A percentile compares a stretch with the other conserved stretches of the same genome.
These are phyloP conservation scores for Asterionellopsis glacialis DNA, from an alignment of 108 stramenopile genomes.

Conservation along the genomic window DNA sequence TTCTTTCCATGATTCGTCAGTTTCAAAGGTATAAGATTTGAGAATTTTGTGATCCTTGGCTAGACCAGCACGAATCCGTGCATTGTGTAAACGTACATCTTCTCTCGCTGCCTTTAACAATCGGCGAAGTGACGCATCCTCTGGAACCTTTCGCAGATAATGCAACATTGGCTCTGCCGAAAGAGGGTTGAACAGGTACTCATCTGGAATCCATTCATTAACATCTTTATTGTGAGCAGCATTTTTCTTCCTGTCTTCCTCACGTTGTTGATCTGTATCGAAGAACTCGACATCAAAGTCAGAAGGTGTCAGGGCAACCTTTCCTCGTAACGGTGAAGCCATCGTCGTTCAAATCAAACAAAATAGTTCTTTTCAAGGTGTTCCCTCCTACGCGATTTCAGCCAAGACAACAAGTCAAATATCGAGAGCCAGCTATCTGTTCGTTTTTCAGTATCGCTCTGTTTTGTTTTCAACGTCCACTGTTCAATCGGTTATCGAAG, in stretches of 20 bases:
- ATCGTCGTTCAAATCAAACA: too few species aligned
- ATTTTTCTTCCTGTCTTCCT: background rate
- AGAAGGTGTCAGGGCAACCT: too few species aligned
- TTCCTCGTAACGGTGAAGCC: too few species aligned
- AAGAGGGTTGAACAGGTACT: background rate
- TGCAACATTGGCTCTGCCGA: slow-evolving; percentile 15
- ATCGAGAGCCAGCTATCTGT: too few species aligned
- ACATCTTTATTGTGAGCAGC: background rate
- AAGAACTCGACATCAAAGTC: background rate
- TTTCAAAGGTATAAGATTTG: slow-evolving; percentile 32
- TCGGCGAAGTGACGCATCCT: slow-evolving; percentile 17
- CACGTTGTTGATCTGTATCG: background rate
- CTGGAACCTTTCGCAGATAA: background rate
- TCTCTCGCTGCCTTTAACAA: slow-evolving; percentile 47
- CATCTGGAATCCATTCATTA: background rate
- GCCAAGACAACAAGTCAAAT: too few species aligned
- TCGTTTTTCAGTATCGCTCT: too few species aligned
- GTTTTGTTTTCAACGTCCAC: too few species aligned
- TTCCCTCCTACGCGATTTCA: too few species aligned
- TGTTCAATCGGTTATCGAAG: too few species aligned
- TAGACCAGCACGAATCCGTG: slow-evolving; percentile 38
- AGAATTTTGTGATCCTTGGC: slow-evolving; percentile 22
- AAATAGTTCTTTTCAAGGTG: too few species aligned
- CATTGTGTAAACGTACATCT: slow-evolving; percentile 54
- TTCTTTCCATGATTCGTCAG: slow-evolving; percentile 22